These are phyloP conservation scores for Hamamelis virginiana DNA, from an alignment of 164 flowering plant genomes.

Conservation along the genomic window DNA sequence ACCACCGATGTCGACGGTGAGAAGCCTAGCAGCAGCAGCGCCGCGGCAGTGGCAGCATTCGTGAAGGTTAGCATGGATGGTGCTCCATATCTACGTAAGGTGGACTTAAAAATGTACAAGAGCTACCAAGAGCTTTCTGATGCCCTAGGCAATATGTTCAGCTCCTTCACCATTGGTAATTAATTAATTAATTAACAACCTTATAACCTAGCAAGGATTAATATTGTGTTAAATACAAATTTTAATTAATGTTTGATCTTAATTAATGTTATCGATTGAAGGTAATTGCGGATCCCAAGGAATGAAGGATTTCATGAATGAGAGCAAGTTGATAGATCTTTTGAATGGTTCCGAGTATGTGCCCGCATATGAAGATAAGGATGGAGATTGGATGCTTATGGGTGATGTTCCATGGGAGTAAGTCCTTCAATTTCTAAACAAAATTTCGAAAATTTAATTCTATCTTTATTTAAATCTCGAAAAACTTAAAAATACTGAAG, in stretches of 20 bases:
- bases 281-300: slow-evolving; percentile 39
- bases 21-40: slow-evolving; percentile 22
- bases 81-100: slow-evolving; percentile 82
- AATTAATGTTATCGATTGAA: slow-evolving; percentile 6
- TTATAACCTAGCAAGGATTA: too few relatives aligned
- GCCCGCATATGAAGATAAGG: slow-evolving; percentile 47
- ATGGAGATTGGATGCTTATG: slow-evolving; percentile 50
- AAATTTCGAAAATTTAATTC: too few relatives aligned
- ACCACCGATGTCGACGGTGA: slow-evolving; percentile 37
- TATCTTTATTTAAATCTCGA: too few relatives aligned
- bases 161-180: slow-evolving; percentile 73
- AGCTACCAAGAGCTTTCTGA: slow-evolving; percentile 70
- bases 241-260: not conserved
- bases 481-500: too few relatives aligned
- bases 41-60: slow-evolving; percentile 45
- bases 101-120: slow-evolving; percentile 69
- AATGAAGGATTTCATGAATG: slow-evolving; percentile 51
- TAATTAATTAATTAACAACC: not conserved
- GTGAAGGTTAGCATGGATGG: slow-evolving; percentile 94
- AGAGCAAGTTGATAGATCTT: slow-evolving; percentile 44
- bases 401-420: slow-evolving; percentile 56
- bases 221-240: too few relatives aligned
- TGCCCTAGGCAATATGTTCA: slow-evolving; percentile 75
- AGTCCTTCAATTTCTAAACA: slow-evolving; percentile 10
- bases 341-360: slow-evolving; percentile 46